Evolutionary conservation across 805 yeast species (phyloP).

Genomic region (Sugiyamaella lignohabitans): DNA sequence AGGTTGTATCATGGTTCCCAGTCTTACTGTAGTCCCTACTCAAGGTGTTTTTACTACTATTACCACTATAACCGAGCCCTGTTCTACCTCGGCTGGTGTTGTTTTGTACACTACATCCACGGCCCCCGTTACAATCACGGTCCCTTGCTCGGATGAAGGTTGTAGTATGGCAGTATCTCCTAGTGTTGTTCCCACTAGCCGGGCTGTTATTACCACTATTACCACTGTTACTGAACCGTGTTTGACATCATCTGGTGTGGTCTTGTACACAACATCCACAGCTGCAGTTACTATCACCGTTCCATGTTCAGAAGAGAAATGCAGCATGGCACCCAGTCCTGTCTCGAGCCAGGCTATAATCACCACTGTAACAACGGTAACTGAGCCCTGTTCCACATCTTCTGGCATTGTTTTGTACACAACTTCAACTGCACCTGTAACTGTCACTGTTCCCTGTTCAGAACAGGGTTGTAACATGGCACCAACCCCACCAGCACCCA

Average conservation of each 20-base stretch:
- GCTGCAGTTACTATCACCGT: no score
- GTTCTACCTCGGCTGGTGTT: constrained; percentile 4
- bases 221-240: neutral
- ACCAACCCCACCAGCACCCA: constrained; percentile 51
- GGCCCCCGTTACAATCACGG: constrained; percentile 3
- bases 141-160: neutral
- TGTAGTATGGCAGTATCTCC: neutral
- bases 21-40: neutral
- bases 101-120: constrained; percentile 6
- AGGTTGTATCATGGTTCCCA: neutral
- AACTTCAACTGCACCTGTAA: neutral
- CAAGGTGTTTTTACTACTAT: no score
- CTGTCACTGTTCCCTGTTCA: constrained; percentile 5
- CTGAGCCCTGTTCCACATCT: constrained; percentile 7
- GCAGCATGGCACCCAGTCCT: neutral
- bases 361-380: constrained; percentile 2
- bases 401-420: constrained; percentile 3
- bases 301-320: neutral
- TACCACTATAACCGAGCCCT: constrained; percentile 5
- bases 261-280: no score
- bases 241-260: no score
- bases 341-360: no score
- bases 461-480: neutral
- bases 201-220: neutral
- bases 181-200: no score